A percentile compares a stretch with the other conserved stretches of the same genome.
Evolutionary conservation across 257 asterid species (phyloP).

Genomic region (Fraxinus pennsylvanica): DNA sequence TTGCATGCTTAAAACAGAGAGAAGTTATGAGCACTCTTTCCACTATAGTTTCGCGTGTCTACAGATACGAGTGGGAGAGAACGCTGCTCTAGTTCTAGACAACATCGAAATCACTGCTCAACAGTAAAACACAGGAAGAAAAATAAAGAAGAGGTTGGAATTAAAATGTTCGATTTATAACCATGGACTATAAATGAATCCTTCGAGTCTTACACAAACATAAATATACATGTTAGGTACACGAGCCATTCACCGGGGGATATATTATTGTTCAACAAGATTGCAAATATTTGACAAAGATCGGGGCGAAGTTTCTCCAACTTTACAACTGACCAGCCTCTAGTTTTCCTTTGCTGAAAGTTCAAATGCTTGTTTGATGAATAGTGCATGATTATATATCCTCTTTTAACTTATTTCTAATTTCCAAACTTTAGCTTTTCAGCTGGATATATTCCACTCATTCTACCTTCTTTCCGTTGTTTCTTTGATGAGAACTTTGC

Average conservation of each 20-base stretch:
- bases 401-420: constrained; percentile 21
- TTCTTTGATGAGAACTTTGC: constrained; percentile 36
- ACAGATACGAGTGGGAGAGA: neutral
- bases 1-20: neutral
- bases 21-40: neutral
- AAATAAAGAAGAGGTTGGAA: neutral
- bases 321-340: neutral
- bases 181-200: neutral
- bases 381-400: neutral
- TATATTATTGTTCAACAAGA: neutral
- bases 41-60: neutral
- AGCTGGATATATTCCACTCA: constrained; percentile 58
- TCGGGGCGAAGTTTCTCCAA: neutral
- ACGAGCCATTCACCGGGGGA: neutral
- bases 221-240: neutral
- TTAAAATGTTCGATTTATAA: neutral
- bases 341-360: neutral
- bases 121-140: neutral
- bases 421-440: constrained; percentile 57
- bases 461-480: constrained; percentile 36
- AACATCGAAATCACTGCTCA: neutral
- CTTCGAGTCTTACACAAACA: neutral
- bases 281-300: neutral
- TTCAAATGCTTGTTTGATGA: neutral
- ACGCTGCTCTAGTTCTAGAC: neutral